phyloP scores from a whole-genome alignment of 352 stramenopile species.

The Globisporangium barbulae region DNA sequence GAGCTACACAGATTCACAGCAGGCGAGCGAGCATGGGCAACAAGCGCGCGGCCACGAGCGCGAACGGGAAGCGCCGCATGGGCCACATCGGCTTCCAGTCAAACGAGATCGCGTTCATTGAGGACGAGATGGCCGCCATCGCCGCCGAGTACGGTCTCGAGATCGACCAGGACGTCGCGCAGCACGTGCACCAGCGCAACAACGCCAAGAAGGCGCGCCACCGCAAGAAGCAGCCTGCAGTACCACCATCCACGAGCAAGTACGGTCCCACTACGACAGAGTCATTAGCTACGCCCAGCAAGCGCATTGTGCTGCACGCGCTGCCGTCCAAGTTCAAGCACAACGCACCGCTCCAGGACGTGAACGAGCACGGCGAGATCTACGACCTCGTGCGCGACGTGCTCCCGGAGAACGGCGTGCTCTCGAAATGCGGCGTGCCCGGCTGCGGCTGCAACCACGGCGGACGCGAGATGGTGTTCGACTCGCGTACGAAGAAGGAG shows the following conservation, averaged over 20 bases:
- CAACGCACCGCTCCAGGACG: conserved; percentile 11
- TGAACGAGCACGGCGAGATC: conserved; percentile 42
- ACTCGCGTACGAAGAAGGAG: conserved; percentile 18
- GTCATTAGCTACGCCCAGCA: background rate
- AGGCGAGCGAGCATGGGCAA: conserved; percentile 9
- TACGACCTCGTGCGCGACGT: conserved; percentile 39
- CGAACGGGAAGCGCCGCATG: conserved; percentile 58
- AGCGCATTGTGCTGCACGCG: conserved; percentile 19
- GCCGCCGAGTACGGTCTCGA: conserved; percentile 75
- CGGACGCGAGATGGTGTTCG: conserved; percentile 31
- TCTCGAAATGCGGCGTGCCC: conserved; percentile 56
- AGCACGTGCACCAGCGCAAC: conserved; percentile 49
- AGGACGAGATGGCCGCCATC: conserved; percentile 81
- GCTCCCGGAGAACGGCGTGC: conserved; percentile 46
- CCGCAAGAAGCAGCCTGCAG: conserved; percentile 31
- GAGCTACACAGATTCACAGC: background rate
- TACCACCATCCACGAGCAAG: conserved; percentile 12
- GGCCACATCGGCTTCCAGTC: conserved; percentile 71
- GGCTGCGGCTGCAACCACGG: conserved; percentile 58
- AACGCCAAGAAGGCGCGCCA: conserved; percentile 45
- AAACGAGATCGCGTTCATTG: conserved; percentile 80
- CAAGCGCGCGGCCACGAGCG: conserved; percentile 6
- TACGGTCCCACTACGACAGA: background rate
- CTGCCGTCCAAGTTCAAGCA: conserved; percentile 17
- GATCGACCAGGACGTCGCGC: conserved; percentile 63